Evolutionary conservation across 805 yeast genomes (phyloP), one percentile per base, ranked within the genome.

Genomic region (Myxozyma geophila): DNA sequence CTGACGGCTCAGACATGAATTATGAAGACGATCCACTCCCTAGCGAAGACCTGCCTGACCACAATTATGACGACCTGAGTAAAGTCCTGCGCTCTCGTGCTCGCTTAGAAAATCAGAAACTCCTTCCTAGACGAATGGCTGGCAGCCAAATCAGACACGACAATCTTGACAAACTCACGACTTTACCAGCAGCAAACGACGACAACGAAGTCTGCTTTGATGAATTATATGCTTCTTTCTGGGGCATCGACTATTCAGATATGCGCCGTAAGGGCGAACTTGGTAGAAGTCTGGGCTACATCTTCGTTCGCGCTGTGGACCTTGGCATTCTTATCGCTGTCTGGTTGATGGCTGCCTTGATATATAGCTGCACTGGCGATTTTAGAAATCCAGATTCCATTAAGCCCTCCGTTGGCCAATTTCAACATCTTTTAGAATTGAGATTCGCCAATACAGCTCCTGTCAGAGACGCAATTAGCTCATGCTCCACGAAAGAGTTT

Each of bases 361-460:
- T 54, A 46, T 54, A 37, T 35, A 54, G 58, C 41, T 54, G 58
- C 8, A 35, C 58, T 15, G 19, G 37, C 48, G 44, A 44, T 7
- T 19, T 44, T 17, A 41, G 39, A 9, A 53, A 53, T 53, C 48
- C 21, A 7, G 57, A 43, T 23, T 37, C 21, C 7, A 41, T 53
- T 15, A 40, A 23, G 9, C 47, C 48, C 13, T 23, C 48, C 7
- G 23, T 43, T 9, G 48, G 48, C 10, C 57, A 40, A n/a, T 53
- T 53, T 28, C 57, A 41, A 21, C 36, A 41, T 13, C 35, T 40
- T 19, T 23, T 53, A 9, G 57, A 53, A 35, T 40, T 53, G 28
- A 19, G 48, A 33, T 53, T 53, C 19, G 48, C 48, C 15, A 48
- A 53, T 51, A 6, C 54, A 7, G 36, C 33, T 19, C 54, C 19